Conservation (phyloP, 257 asterid species). For the Solanum chiquidenum region DNA sequence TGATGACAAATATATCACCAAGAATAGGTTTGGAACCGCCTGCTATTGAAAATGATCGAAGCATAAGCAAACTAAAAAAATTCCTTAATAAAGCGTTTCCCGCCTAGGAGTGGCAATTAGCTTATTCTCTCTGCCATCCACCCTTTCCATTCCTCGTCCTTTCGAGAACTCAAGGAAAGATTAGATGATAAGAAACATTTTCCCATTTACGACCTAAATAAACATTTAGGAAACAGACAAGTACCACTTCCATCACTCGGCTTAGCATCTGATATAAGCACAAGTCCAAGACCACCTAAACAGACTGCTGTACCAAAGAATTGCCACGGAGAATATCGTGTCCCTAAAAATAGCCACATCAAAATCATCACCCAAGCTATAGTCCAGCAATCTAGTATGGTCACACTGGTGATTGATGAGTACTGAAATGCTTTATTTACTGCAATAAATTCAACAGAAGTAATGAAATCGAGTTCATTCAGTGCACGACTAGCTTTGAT, state of each 20-base stretch:
- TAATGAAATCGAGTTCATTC: no score
- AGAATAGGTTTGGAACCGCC: constrained; percentile 68
- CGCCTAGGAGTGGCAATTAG: background rate
- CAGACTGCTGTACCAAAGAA: constrained; percentile 55
- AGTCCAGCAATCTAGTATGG: constrained; percentile 65
- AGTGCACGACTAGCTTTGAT: no score
- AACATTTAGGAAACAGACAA: background rate
- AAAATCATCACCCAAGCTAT: constrained; percentile 62
- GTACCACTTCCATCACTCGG: constrained; percentile 40
- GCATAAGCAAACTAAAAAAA: background rate
- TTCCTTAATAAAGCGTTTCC: background rate
- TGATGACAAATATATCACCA: constrained; percentile 69
- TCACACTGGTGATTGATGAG: constrained; percentile 75
- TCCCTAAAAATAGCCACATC: constrained; percentile 54
- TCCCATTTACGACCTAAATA: background rate
- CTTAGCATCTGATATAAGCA: constrained; percentile 54
- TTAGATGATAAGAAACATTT: background rate
- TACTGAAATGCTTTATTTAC: constrained; percentile 67
- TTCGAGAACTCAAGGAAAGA: background rate
- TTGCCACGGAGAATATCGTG: constrained; percentile 47
- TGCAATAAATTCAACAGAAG: constrained; percentile 9
- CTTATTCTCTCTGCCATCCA: background rate
- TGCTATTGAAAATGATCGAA: constrained; percentile 8
- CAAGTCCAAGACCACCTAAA: constrained; percentile 47
- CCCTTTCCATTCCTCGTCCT: background rate